Conservation (phyloP, 148 eudicot genomes). For the Pharnaceum exiguum region DNA sequence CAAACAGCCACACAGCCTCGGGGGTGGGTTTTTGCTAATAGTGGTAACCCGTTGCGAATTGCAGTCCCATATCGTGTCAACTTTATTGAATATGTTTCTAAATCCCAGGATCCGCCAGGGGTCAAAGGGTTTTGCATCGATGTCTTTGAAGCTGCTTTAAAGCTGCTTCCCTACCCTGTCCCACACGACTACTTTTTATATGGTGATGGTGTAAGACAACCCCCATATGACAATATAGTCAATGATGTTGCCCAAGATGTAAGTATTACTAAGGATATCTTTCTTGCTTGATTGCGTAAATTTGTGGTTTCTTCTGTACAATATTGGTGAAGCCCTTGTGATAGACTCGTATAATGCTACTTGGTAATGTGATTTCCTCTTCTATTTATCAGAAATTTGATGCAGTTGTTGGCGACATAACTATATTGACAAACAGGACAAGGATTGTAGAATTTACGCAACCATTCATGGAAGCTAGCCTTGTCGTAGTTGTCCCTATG, state of each 20-base stretch:
- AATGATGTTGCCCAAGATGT: constrained; percentile 26
- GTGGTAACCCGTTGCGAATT: constrained; percentile 31
- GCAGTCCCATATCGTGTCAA: constrained; percentile 32
- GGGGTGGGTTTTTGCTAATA: constrained; percentile 26
- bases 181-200: constrained; percentile 27
- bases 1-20: no score
- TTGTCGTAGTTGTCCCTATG: constrained; percentile 39
- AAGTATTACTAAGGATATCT: constrained; percentile 8
- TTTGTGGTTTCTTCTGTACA: not conserved
- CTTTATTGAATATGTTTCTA: constrained; percentile 32
- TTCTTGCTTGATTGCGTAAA: not conserved
- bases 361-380: not conserved
- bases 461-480: constrained; percentile 35
- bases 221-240: constrained; percentile 27
- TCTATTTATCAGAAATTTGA: constrained; percentile 22
- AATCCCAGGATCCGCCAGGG: no score
- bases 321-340: not conserved
- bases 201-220: constrained; percentile 34
- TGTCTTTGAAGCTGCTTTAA: constrained; percentile 31
- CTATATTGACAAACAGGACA: constrained; percentile 37
- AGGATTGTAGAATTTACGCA: constrained; percentile 45
- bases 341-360: not conserved
- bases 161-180: constrained; percentile 32
- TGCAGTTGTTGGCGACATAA: constrained; percentile 52
- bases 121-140: constrained; percentile 47